phyloP scores from a whole-genome alignment of 148 eudicot genomes.

The Vaccinium vitisidaea region DNA sequence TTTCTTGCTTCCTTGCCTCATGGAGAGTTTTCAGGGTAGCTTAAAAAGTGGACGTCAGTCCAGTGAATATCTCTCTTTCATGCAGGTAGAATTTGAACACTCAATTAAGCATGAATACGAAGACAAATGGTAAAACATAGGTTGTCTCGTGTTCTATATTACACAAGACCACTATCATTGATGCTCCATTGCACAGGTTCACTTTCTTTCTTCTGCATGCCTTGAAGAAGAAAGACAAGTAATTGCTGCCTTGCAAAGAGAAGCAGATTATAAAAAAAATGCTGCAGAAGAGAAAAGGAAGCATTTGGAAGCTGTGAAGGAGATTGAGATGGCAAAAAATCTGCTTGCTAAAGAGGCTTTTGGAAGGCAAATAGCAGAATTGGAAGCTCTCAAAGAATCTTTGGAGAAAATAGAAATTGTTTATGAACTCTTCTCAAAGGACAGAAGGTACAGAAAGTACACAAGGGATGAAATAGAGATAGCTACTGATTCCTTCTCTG shows the following conservation, averaged over 20 bases:
- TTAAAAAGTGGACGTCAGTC: neutral
- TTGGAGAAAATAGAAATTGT: slow-evolving; percentile 55
- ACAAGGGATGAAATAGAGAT: slow-evolving; percentile 48
- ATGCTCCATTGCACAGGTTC: slow-evolving; percentile 45
- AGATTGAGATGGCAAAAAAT: slow-evolving; percentile 53
- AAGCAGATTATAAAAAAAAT: slow-evolving; percentile 54
- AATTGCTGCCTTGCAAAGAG: slow-evolving; percentile 62
- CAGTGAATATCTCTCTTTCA: neutral
- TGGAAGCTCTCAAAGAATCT: slow-evolving; percentile 48
- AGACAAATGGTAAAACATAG: neutral
- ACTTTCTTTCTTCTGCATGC: slow-evolving; percentile 55
- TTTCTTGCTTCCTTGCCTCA: neutral
- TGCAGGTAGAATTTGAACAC: neutral
- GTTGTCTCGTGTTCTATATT: neutral
- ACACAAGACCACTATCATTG: neutral
- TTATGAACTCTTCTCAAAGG: slow-evolving; percentile 51
- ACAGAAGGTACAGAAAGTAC: slow-evolving; percentile 59
- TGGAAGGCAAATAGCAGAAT: slow-evolving; percentile 71
- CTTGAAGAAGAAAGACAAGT: slow-evolving; percentile 58
- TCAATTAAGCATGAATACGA: slow-evolving; percentile 15
- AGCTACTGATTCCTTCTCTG: slow-evolving; percentile 63
- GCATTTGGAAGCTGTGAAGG: slow-evolving; percentile 58
- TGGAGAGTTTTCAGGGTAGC: neutral
- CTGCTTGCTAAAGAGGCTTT: slow-evolving; percentile 55
- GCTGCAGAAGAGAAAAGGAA: slow-evolving; percentile 62